Percentiles rank a stretch among this genome's conserved stretches.
phyloP scores from a whole-genome alignment of 2,329 filamentous ascomycete species.

The Cercospora berteroae region DNA sequence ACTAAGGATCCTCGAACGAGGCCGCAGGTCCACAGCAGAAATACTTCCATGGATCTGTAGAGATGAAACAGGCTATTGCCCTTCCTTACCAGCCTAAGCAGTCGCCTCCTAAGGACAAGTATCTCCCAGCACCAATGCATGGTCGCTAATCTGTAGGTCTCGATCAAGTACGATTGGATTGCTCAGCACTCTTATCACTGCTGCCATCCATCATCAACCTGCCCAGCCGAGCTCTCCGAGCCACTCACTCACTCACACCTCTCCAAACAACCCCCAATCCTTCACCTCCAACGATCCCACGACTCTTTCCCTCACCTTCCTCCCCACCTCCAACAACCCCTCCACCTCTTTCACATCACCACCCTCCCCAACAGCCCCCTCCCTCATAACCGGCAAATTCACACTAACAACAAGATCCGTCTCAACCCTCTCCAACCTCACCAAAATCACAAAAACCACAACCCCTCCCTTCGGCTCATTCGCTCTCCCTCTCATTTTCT shows the following conservation, averaged over 20 bases:
- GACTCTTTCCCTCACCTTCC: constrained; percentile 67
- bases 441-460: constrained; percentile 68
- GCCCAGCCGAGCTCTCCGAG: not conserved
- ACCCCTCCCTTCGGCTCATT: constrained; percentile 52
- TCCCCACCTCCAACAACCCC: constrained; percentile 60
- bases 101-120: too few relatives aligned
- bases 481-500: constrained; percentile 41
- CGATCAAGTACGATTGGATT: too few relatives aligned
- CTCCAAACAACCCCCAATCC: constrained; percentile 72
- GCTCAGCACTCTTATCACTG: not conserved
- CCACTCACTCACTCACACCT: constrained; percentile 6
- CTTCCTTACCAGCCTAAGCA: not conserved
- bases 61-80: not conserved
- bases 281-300: constrained; percentile 73
- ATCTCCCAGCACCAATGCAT: too few relatives aligned
- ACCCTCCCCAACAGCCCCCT: constrained; percentile 62
- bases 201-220: not conserved
- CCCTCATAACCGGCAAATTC: constrained; percentile 81
- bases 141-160: too few relatives aligned
- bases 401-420: constrained; percentile 84
- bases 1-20: not conserved
- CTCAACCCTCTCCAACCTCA: constrained; percentile 69
- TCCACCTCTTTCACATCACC: constrained; percentile 60
- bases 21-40: not conserved
- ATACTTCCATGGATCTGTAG: not conserved